phyloP scores from a whole-genome alignment of 495 filamentous ascomycete genomes.

The Bombardia bombarda region DNA sequence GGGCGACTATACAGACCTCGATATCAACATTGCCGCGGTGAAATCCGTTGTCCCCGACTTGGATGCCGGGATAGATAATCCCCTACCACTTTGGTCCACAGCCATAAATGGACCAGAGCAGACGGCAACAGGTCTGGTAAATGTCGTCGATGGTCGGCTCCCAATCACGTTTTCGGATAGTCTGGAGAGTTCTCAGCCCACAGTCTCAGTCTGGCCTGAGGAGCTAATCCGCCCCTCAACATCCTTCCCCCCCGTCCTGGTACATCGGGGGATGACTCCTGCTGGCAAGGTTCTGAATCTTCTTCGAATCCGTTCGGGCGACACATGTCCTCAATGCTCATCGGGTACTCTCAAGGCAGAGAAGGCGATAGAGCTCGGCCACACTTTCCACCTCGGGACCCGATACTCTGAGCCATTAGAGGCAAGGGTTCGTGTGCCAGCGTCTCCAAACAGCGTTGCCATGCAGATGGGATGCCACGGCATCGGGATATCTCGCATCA shows the following conservation, averaged over 20 bases:
- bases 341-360: conserved; percentile 56
- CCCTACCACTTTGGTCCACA: conserved; percentile 47
- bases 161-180: conserved; percentile 4
- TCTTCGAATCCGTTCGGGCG: conserved; percentile 56
- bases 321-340: conserved; percentile 63
- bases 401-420: conserved; percentile 72
- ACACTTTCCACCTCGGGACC: conserved; percentile 91
- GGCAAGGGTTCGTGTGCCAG: conserved; percentile 45
- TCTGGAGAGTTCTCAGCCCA: not conserved
- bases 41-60: conserved; percentile 66
- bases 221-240: conserved; percentile 1
- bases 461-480: conserved; percentile 96
- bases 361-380: conserved; percentile 79
- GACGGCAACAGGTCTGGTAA: conserved; percentile 32
- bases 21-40: conserved; percentile 64
- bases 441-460: conserved; percentile 26
- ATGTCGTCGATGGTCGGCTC: conserved; percentile 41
- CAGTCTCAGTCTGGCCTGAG: conserved; percentile 15
- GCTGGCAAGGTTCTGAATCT: conserved; percentile 42
- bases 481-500: conserved; percentile 86
- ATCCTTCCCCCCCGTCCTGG: not conserved
- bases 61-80: conserved; percentile 60
- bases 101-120: conserved; percentile 5
- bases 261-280: conserved; percentile 4
- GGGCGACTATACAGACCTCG: conserved; percentile 25